Percentiles rank a stretch among this genome's conserved stretches.
phyloP scores from a whole-genome alignment of 345 rosid species.

The Boechera retrofracta region DNA sequence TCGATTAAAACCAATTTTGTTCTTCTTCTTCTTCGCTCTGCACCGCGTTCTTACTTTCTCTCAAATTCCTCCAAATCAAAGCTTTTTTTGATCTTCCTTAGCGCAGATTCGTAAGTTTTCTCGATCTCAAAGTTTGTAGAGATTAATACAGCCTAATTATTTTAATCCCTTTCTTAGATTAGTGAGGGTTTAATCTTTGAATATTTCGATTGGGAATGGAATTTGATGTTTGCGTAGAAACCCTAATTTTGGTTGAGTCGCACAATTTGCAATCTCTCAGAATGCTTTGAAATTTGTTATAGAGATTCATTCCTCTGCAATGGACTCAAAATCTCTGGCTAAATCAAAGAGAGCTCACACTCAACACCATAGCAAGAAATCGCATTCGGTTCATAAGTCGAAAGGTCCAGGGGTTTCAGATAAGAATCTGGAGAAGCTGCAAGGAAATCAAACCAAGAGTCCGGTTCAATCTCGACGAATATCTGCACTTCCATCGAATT shows the following conservation, averaged over 20 bases:
- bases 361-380: constrained; percentile 63
- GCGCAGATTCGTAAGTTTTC: not conserved
- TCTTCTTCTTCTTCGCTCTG: constrained; percentile 14
- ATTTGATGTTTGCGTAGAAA: not conserved
- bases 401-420: constrained; percentile 39
- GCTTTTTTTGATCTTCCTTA: constrained; percentile 25
- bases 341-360: constrained; percentile 92
- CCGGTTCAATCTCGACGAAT: constrained; percentile 43
- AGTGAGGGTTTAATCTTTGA: not conserved
- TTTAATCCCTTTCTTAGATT: not conserved
- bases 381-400: constrained; percentile 56
- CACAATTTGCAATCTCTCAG: not conserved
- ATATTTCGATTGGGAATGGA: not conserved
- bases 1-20: too few species aligned
- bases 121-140: not conserved
- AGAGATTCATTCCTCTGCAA: constrained; percentile 29
- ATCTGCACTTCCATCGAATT: constrained; percentile 70
- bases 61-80: constrained; percentile 16
- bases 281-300: not conserved
- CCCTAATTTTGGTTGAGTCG: not conserved
- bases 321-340: constrained; percentile 83
- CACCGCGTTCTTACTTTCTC: not conserved
- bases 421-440: constrained; percentile 38
- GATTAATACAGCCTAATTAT: too few species aligned
- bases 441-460: constrained; percentile 53